Percentiles rank a stretch among this genome's conserved stretches.
phyloP scores from a whole-genome alignment of 106 monocot genomes.

The Dendrobium officinale region DNA sequence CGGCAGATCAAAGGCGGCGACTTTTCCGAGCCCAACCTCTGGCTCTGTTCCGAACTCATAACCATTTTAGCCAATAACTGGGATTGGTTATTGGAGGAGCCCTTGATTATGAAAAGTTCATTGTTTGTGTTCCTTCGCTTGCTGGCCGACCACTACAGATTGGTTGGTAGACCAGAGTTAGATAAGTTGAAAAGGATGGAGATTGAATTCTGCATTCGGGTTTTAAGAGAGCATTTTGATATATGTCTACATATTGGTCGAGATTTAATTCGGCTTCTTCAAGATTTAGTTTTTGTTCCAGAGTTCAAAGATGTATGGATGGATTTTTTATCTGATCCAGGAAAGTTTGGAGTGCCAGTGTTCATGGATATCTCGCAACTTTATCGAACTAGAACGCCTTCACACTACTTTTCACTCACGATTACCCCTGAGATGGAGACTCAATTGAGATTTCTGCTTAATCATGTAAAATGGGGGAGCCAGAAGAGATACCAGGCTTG shows the following conservation, averaged over 20 bases:
- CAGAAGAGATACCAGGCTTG: slow-evolving; percentile 76
- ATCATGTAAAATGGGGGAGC: slow-evolving; percentile 61
- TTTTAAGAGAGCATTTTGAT: slow-evolving; percentile 42
- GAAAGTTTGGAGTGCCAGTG: slow-evolving; percentile 24
- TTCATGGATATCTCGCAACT: slow-evolving; percentile 53
- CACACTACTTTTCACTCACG: slow-evolving; percentile 37
- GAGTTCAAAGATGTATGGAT: slow-evolving; percentile 66
- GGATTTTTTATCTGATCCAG: slow-evolving; percentile 43
- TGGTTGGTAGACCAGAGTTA: slow-evolving; percentile 19
- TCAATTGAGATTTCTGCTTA: slow-evolving; percentile 69
- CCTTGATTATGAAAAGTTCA: slow-evolving; percentile 28
- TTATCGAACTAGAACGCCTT: slow-evolving; percentile 39
- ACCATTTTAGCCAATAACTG: slow-evolving; percentile 27
- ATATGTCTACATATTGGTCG: slow-evolving; percentile 57
- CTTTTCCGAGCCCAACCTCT: slow-evolving; percentile 40
- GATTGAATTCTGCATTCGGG: slow-evolving; percentile 53
- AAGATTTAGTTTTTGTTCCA: slow-evolving; percentile 54
- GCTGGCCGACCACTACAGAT: slow-evolving; percentile 61
- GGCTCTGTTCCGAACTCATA: slow-evolving; percentile 33
- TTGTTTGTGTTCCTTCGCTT: slow-evolving; percentile 60
- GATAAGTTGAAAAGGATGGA: slow-evolving; percentile 47
- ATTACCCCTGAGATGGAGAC: slow-evolving; percentile 66
- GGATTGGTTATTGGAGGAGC: slow-evolving; percentile 45
- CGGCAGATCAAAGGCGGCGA: slow-evolving; percentile 51
- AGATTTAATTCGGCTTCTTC: slow-evolving; percentile 64